These are phyloP conservation scores for Solanum aculeatissimum DNA, from an alignment of 305 asterid species.

Conservation along the genomic window DNA sequence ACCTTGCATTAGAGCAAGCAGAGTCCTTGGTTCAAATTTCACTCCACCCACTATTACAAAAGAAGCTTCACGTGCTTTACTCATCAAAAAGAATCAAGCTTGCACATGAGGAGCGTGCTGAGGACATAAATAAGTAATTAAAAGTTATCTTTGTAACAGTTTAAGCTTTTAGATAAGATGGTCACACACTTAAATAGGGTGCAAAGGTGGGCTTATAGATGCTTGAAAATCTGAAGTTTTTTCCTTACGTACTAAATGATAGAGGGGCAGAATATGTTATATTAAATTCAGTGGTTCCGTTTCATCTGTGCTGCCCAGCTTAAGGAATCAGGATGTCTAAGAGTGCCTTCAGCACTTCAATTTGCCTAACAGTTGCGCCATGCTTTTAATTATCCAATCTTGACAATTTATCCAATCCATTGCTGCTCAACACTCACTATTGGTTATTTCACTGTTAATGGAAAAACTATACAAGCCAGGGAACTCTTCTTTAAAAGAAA, in stretches of 20 bases:
- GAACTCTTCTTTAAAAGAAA: neutral
- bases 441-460: neutral
- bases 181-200: neutral
- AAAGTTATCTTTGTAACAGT: neutral
- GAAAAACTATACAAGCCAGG: neutral
- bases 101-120: neutral
- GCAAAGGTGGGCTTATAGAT: neutral
- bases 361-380: neutral
- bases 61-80: neutral
- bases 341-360: neutral
- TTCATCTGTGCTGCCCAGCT: neutral
- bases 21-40: neutral
- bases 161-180: neutral
- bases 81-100: neutral
- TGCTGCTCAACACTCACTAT: neutral
- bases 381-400: neutral
- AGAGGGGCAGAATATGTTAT: neutral
- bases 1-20: neutral
- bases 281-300: neutral
- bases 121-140: neutral
- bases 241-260: neutral
- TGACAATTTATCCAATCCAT: neutral
- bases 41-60: neutral
- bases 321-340: neutral
- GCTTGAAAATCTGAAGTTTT: neutral